These are phyloP conservation scores for Clarkia xantiana DNA, from an alignment of 345 rosid species.

Conservation along the genomic window DNA sequence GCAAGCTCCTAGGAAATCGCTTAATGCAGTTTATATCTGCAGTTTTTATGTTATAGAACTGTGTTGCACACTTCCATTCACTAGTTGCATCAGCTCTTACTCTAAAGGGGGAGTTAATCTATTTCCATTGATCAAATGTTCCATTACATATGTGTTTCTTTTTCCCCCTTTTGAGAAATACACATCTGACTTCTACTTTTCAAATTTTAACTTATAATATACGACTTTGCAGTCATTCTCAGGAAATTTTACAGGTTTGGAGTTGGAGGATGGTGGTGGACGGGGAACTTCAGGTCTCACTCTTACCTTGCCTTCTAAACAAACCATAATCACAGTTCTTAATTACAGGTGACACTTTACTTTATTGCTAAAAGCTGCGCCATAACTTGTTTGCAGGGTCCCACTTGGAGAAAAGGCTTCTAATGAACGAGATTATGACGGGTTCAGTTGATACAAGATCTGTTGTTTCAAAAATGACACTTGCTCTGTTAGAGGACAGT, in stretches of 20 bases:
- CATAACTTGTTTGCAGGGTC: slow-evolving; percentile 41
- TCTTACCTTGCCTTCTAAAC: slow-evolving; percentile 4
- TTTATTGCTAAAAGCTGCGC: not conserved
- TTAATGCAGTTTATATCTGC: too few relatives aligned
- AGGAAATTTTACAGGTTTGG: slow-evolving; percentile 87
- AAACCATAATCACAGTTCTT: not conserved
- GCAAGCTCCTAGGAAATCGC: too few relatives aligned
- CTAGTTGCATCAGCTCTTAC: too few relatives aligned
- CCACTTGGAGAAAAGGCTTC: slow-evolving; percentile 95
- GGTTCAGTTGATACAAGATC: slow-evolving; percentile 98
- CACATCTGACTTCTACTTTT: not conserved
- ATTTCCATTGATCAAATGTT: too few relatives aligned
- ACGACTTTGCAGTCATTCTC: slow-evolving; percentile 61
- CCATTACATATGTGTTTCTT: too few relatives aligned
- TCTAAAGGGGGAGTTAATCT: too few relatives aligned
- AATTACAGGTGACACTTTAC: not conserved
- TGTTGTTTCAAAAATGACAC: slow-evolving; percentile 94
- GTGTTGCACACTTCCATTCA: too few relatives aligned
- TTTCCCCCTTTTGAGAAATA: not conserved
- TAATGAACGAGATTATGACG: slow-evolving; percentile 99
- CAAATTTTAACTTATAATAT: slow-evolving; percentile 5
- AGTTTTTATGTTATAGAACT: too few relatives aligned
- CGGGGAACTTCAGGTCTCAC: slow-evolving; percentile 86
- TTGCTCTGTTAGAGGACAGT: slow-evolving; percentile 91
- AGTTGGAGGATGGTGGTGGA: slow-evolving; percentile 99